Conservation (phyloP, 2,329 filamentous ascomycete species). For the Colletotrichum cordylinicola region DNA sequence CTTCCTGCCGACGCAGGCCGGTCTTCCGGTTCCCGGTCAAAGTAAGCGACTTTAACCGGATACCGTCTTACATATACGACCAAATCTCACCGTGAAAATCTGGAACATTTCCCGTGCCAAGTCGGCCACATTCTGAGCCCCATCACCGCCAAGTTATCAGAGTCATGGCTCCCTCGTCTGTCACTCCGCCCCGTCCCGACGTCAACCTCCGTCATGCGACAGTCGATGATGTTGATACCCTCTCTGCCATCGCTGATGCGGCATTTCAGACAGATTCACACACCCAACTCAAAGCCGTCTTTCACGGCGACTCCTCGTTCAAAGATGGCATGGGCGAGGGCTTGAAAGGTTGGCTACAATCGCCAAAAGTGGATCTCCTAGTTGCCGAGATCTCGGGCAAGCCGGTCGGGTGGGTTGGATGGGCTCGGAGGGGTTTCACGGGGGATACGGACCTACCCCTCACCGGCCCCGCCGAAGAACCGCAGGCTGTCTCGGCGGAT, state of each 20-base stretch:
- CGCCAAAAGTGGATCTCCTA: constrained; percentile 30
- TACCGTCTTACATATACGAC: neutral
- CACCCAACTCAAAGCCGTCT: constrained; percentile 37
- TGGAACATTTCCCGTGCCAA: neutral
- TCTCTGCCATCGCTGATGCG: constrained; percentile 33
- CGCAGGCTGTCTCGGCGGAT: neutral
- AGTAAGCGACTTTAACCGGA: neutral
- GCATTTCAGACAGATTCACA: constrained; percentile 36
- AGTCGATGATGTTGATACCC: constrained; percentile 31
- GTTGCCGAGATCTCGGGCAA: constrained; percentile 36
- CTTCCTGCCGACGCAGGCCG: neutral
- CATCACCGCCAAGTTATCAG: neutral
- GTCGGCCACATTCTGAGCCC: neutral
- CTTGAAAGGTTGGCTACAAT: constrained; percentile 26
- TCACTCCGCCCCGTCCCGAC: neutral
- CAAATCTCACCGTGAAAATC: neutral
- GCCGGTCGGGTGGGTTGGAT: constrained; percentile 38
- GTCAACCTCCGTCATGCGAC: neutral
- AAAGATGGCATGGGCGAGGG: constrained; percentile 26
- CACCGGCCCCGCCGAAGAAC: constrained; percentile 16
- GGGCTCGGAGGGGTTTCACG: constrained; percentile 34
- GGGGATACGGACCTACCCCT: constrained; percentile 25
- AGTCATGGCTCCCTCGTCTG: neutral
- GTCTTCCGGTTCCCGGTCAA: neutral
- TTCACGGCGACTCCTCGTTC: constrained; percentile 33